phyloP scores from a whole-genome alignment of 345 rosid genomes.

The Moringa oleifera region DNA sequence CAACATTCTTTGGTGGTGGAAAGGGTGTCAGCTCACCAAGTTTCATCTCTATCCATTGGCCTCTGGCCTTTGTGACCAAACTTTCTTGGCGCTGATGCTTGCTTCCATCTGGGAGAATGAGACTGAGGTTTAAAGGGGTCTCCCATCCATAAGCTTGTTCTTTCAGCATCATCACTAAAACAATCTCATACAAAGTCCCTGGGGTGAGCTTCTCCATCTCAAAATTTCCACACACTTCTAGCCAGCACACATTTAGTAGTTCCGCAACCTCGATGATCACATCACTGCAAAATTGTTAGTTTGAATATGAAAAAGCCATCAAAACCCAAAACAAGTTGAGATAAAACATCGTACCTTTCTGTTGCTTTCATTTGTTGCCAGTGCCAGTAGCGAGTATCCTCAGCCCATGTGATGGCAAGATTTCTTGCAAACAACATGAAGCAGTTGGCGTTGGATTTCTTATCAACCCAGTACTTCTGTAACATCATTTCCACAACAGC shows the following conservation, averaged over 20 bases:
- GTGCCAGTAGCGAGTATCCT: slow-evolving; percentile 12
- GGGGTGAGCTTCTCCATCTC: slow-evolving; percentile 47
- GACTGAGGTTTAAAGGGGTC: slow-evolving; percentile 39
- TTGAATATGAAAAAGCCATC: background rate
- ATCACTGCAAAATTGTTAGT: slow-evolving; percentile 15
- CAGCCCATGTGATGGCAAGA: slow-evolving; percentile 60
- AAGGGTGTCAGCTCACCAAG: slow-evolving; percentile 38
- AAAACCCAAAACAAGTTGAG: too few relatives aligned
- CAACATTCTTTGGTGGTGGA: slow-evolving; percentile 20
- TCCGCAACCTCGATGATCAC: slow-evolving; percentile 38
- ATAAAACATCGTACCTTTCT: background rate
- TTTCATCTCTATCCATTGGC: slow-evolving; percentile 47
- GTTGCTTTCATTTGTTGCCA: background rate
- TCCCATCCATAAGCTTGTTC: slow-evolving; percentile 55
- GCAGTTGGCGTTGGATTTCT: slow-evolving; percentile 40
- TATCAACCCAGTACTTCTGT: slow-evolving; percentile 55
- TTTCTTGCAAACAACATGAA: slow-evolving; percentile 56
- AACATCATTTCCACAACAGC: slow-evolving; percentile 3
- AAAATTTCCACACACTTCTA: slow-evolving; percentile 41
- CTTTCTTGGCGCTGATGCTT: slow-evolving; percentile 31
- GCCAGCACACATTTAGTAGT: slow-evolving; percentile 53
- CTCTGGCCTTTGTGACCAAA: slow-evolving; percentile 26
- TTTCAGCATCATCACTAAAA: slow-evolving; percentile 38
- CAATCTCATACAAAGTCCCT: slow-evolving; percentile 36
- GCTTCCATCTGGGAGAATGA: slow-evolving; percentile 34